phyloP scores from a whole-genome alignment of 495 filamentous ascomycete species.

The Durotheca rogersii region DNA sequence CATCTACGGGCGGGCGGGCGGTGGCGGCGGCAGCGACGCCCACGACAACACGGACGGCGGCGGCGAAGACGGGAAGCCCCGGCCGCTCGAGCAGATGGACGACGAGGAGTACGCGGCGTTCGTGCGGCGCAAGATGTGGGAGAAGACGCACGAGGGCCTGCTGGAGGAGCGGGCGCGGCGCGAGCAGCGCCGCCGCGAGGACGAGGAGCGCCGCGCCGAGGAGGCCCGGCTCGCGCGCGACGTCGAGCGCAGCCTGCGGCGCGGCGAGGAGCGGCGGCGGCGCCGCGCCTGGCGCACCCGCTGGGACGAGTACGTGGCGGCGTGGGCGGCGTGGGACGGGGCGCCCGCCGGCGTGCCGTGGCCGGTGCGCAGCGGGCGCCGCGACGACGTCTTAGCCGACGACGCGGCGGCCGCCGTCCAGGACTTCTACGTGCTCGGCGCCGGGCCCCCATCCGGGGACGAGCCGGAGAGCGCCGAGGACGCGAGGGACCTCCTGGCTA shows the following conservation, averaged over 20 bases:
- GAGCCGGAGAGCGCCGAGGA: conserved; percentile 58
- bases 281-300: conserved; percentile 40
- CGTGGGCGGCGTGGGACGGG: conserved; percentile 60
- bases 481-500: conserved; percentile 55
- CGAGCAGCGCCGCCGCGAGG: conserved; percentile 43
- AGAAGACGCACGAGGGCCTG: conserved; percentile 72
- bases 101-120: conserved; percentile 88
- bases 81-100: conserved; percentile 76
- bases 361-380: conserved; percentile 68
- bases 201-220: conserved; percentile 48
- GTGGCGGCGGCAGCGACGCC: conserved; percentile 40
- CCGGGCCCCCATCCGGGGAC: too few relatives aligned
- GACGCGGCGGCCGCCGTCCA: conserved; percentile 36
- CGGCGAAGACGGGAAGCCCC: not conserved
- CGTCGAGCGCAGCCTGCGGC: conserved; percentile 51
- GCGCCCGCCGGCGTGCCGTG: conserved; percentile 62
- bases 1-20: conserved; percentile 32
- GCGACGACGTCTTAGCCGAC: conserved; percentile 26
- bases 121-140: conserved; percentile 89
- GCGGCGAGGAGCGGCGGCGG: conserved; percentile 45
- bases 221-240: conserved; percentile 50
- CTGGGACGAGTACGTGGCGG: conserved; percentile 65
- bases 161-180: conserved; percentile 54
- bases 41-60: too few relatives aligned
- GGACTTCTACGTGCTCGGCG: conserved; percentile 46